Evolutionary conservation across 1,139 yeast species (phyloP).

Genomic region (Yamadazyma triangularis): DNA sequence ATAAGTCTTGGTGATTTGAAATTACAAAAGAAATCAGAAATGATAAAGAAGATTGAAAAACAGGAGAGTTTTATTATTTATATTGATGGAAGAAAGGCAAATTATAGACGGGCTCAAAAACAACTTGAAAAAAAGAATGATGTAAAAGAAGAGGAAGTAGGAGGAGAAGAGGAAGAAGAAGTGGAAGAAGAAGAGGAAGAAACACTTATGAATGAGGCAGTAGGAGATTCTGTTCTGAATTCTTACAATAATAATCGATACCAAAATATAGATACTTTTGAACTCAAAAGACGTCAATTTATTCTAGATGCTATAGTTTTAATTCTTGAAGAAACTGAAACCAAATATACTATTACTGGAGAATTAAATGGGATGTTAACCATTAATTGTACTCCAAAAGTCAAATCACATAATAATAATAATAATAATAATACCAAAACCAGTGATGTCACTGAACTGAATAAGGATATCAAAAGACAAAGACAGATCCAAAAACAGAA

Average conservation of each 20-base stretch:
- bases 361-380: slow-evolving; percentile 17
- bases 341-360: slow-evolving; percentile 30
- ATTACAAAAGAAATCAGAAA: slow-evolving; percentile 35
- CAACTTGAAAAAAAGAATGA: slow-evolving; percentile 6
- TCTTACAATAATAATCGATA: too few species aligned
- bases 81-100: slow-evolving; percentile 20
- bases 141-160: neutral
- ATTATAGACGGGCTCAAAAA: slow-evolving; percentile 5
- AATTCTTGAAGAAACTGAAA: slow-evolving; percentile 26
- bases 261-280: slow-evolving; percentile 16
- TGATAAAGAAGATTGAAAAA: slow-evolving; percentile 25
- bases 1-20: slow-evolving; percentile 37
- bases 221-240: too few species aligned
- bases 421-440: too few species aligned
- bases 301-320: slow-evolving; percentile 20
- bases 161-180: too few species aligned
- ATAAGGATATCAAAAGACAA: slow-evolving; percentile 14
- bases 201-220: too few species aligned
- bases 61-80: slow-evolving; percentile 31
- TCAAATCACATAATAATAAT: slow-evolving; percentile 9
- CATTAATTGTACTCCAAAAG: slow-evolving; percentile 17
- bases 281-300: slow-evolving; percentile 27
- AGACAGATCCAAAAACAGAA: slow-evolving; percentile 11
- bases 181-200: slow-evolving; percentile 5
- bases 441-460: slow-evolving; percentile 6